A percentile compares a stretch with the other conserved stretches of the same genome.
phyloP scores from a whole-genome alignment of 129 eudicot species.

The Oenanthe sinensis region DNA sequence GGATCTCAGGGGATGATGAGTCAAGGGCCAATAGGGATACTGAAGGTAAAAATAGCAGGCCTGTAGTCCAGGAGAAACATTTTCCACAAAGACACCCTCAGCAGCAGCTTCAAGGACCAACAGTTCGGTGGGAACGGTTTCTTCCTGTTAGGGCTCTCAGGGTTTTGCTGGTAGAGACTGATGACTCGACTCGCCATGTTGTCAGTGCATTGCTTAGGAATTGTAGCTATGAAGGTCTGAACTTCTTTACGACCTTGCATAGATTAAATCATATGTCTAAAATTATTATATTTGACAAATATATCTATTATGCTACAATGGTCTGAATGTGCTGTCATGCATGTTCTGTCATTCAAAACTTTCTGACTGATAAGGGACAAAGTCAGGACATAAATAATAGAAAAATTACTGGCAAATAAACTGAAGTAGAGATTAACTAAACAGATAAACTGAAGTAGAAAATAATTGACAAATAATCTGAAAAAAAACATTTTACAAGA shows the following conservation, averaged over 20 bases:
- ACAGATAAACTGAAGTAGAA: not conserved
- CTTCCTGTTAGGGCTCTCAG: conserved; percentile 52
- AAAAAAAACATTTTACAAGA: not conserved
- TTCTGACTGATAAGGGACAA: not conserved
- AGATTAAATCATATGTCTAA: not conserved
- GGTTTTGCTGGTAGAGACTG: conserved; percentile 68
- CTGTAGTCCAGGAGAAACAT: conserved; percentile 17
- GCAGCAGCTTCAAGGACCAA: conserved; percentile 44
- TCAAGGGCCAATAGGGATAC: conserved; percentile 25
- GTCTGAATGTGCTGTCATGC: not conserved
- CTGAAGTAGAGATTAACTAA: not conserved
- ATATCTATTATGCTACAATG: not conserved
- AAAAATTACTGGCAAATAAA: not conserved
- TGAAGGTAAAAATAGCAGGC: conserved; percentile 16
- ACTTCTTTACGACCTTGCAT: conserved; percentile 9
- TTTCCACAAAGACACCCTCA: conserved; percentile 23
- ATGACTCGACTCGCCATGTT: conserved; percentile 72
- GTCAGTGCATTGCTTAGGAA: conserved; percentile 69
- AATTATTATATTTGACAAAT: not conserved
- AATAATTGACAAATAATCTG: not conserved
- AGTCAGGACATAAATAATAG: not conserved
- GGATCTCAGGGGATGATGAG: conserved; percentile 34
- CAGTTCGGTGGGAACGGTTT: conserved; percentile 65
- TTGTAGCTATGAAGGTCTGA: conserved; percentile 77
- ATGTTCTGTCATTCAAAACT: not conserved